Percentiles rank a stretch among this genome's conserved stretches.
Conservation (phyloP, 2,329 filamentous ascomycete genomes). For the Aspergillus arachidicola region DNA sequence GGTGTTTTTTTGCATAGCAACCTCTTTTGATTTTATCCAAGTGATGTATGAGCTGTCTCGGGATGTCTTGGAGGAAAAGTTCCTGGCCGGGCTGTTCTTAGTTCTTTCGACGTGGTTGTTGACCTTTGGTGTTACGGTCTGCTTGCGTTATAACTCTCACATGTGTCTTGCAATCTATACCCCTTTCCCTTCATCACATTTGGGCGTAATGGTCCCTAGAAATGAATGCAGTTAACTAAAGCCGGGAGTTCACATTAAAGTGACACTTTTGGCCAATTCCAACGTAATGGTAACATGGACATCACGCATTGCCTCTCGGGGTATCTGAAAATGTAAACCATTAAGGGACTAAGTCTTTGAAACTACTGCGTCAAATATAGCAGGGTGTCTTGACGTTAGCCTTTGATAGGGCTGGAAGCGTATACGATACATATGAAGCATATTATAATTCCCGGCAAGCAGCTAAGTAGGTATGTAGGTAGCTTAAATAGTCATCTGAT, state of each 20-base stretch:
- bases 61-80: constrained; percentile 9
- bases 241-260: background rate
- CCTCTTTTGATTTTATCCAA: background rate
- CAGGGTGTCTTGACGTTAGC: background rate
- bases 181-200: background rate
- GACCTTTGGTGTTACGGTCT: background rate
- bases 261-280: background rate
- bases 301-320: background rate
- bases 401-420: background rate
- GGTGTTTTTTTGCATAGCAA: constrained; percentile 6
- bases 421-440: constrained; percentile 2
- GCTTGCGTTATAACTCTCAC: background rate
- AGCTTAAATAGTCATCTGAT: constrained; percentile 19
- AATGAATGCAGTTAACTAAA: background rate
- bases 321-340: background rate
- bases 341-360: background rate
- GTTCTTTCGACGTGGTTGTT: background rate
- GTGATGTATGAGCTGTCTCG: background rate
- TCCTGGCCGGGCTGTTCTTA: constrained; percentile 5
- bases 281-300: background rate
- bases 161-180: constrained; percentile 6
- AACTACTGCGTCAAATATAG: background rate
- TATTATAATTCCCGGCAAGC: background rate
- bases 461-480: constrained; percentile 6
- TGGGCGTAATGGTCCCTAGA: background rate